Evolutionary conservation across 441 rosid genomes (phyloP).

Genomic region (Brassica hybrid): DNA sequence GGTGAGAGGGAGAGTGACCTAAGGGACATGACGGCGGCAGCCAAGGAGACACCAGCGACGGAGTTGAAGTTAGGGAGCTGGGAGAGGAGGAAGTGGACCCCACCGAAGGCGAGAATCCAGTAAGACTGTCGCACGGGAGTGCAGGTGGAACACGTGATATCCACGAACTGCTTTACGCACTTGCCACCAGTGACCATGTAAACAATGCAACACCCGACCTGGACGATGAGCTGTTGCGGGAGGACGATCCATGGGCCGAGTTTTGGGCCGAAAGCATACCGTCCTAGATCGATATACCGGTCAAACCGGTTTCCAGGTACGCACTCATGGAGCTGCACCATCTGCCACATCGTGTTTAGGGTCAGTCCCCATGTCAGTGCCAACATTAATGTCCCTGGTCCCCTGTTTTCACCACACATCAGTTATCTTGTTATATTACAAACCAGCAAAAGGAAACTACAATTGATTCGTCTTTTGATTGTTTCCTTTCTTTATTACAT

Average conservation of each 20-base stretch:
- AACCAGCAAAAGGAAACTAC: not conserved
- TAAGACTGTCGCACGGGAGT: constrained; percentile 73
- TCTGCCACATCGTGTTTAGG: constrained; percentile 92
- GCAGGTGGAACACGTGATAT: constrained; percentile 74
- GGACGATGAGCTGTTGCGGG: constrained; percentile 92
- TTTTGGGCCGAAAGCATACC: constrained; percentile 80
- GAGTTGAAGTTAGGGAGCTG: constrained; percentile 95
- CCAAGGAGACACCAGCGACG: constrained; percentile 87
- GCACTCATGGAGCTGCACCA: constrained; percentile 91
- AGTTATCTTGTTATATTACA: constrained; percentile 2
- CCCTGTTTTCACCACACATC: constrained; percentile 56
- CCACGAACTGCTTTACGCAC: constrained; percentile 84
- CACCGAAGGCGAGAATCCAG: constrained; percentile 91
- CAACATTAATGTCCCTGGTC: constrained; percentile 75
- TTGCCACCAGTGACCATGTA: constrained; percentile 98
- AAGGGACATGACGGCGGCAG: constrained; percentile 93
- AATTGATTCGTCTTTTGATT: not conserved
- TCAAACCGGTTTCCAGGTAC: constrained; percentile 90
- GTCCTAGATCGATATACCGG: constrained; percentile 83
- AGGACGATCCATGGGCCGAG: constrained; percentile 90
- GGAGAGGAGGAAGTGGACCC: constrained; percentile 84
- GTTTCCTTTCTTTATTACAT: not conserved
- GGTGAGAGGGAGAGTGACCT: constrained; percentile 50
- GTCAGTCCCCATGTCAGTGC: constrained; percentile 85
- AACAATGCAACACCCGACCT: constrained; percentile 86